Base-by-base conservation (phyloP, 495 filamentous ascomycete species). In the Neurospora sp. region DNA sequence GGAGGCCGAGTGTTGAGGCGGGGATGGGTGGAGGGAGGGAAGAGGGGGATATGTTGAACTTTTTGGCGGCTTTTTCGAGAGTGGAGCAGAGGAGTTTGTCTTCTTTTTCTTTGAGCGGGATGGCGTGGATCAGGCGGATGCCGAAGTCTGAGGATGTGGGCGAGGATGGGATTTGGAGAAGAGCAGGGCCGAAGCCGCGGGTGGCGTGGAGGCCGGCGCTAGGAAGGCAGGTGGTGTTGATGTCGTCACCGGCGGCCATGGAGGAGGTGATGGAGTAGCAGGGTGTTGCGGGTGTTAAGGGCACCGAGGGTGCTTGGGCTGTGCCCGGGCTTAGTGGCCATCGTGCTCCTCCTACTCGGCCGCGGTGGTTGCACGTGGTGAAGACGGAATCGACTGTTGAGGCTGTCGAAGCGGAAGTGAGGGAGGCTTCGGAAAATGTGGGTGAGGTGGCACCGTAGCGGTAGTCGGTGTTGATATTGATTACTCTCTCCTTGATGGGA, bases 271-370 rank as follows among this genome's bases (percentile, higher is more conserved):
- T 71, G 38, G 82, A 83, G 31, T 78, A 82, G 31, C 31, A 35
- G 14, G 84, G 84, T 0, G 84, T 85, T 47, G 78, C 75, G 3
- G 84, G 84, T 1, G 84, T 85, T 77, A 83, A 74, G 9, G 84
- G 84, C 6, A 81, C 79, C 1, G 81, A 80, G n/a, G 76, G 53
- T 35, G 53, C 27, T 61, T 61, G 70, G 18, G 70, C 69, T 7
- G 73, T 45, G 3, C 22, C 44, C 0, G 80, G 77, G 41, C 74
- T 77, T 22, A 70, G 72, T 16, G 75, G 75, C 78, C 75, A 80
- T 71, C 70, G 73, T 71, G 42, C 27, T 18, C 31, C 16, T 18
- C 40, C 22, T 35, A 27, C 35, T 14, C 41, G 70, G 27, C 73
- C 16, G 16, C 47, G 71, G 8, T 71, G 71, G 22, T 71, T 68